Evolutionary conservation across 192 early-diverging fungal genomes (phyloP), one percentile per base, ranked within the genome.

Genomic region (Backusella tarrabulga): DNA sequence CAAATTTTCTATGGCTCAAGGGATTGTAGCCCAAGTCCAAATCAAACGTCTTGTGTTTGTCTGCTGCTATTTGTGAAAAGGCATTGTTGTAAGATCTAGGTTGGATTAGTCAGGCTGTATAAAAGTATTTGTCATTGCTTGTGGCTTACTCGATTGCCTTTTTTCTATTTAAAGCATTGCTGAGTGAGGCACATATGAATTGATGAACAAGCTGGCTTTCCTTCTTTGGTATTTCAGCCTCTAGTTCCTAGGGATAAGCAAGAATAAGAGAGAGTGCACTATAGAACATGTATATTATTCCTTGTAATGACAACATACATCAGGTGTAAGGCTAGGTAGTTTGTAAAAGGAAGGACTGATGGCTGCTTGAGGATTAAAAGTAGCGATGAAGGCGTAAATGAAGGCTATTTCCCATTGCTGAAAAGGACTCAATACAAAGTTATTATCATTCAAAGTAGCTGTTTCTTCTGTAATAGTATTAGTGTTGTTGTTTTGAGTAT

Each of bases 401-500:
- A 79, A 79, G 8, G 77, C 77, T 34, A 79, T 79, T 32, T 79
- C 73, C 77, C 77, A 79, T 68, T 75, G 74, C 29, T 72, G 71
- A 29, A 72, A 23, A 41, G 68, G 68, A 6, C 68, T 70, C 7
- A 29, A 29, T 63, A 56, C 54, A 29, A 63, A 63, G 9, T 5
- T 11, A 29, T 26, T 29, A 14, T 29, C 26, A 29, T 63, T 29
- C 23, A n/a, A 12, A 26, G 7, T 26, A 3, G 54, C 26, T 23
- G 9, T 29, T 4, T 23, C 26, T 29, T 63, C 23, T 26, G 11
- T 63, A 29, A 29, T 23, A 56, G 19, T 56, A 19, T 26, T 52
- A 26, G 2, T 60, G 8, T 60, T 9, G 21, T 23, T 60, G 54
- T 54, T 54, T n/a, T 19, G 17, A 54, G 21, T 60, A 21, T 60